Percentiles rank a stretch among this genome's conserved stretches.
phyloP scores from a whole-genome alignment of 1,284 basidiomycete genomes.

The Moesziomyces parantarcticus region DNA sequence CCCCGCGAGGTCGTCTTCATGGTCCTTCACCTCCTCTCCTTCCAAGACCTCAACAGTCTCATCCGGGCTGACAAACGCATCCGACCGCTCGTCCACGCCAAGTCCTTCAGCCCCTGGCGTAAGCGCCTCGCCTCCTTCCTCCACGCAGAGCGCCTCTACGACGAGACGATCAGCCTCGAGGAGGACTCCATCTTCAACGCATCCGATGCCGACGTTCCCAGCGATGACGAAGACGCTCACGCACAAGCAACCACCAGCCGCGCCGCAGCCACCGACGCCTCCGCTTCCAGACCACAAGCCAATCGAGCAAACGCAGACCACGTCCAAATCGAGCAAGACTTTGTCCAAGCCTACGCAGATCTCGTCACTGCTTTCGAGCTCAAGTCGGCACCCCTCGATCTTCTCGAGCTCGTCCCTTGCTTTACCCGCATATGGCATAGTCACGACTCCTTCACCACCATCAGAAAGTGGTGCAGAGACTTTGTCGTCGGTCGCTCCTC shows the following conservation, averaged over 20 bases:
- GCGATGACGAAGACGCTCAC: slow-evolving; percentile 6
- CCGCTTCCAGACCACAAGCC: not conserved
- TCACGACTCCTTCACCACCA: slow-evolving; percentile 27
- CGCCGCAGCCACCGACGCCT: not conserved
- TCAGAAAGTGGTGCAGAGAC: slow-evolving; percentile 46
- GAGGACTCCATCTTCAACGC: slow-evolving; percentile 28
- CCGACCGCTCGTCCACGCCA: slow-evolving; percentile 47
- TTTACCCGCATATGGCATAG: slow-evolving; percentile 29
- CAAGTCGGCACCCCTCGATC: slow-evolving; percentile 34
- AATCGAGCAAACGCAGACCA: slow-evolving; percentile 12
- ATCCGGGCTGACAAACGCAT: slow-evolving; percentile 50
- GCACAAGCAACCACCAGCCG: not conserved
- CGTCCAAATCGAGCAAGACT: slow-evolving; percentile 20
- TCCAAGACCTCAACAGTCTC: slow-evolving; percentile 43
- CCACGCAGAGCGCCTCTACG: slow-evolving; percentile 34
- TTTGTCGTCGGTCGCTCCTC: slow-evolving; percentile 44
- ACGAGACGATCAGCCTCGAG: slow-evolving; percentile 30
- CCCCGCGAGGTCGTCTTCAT: slow-evolving; percentile 54
- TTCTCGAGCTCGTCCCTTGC: slow-evolving; percentile 40
- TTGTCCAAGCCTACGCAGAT: slow-evolving; percentile 39
- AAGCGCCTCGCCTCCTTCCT: slow-evolving; percentile 45
- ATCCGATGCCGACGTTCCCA: slow-evolving; percentile 1
- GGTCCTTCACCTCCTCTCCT: slow-evolving; percentile 47
- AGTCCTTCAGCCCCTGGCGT: slow-evolving; percentile 52
- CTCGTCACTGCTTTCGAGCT: slow-evolving; percentile 35